These are phyloP conservation scores for Aristolochia contorta DNA, from an alignment of 164 flowering plant genomes.

Conservation along the genomic window DNA sequence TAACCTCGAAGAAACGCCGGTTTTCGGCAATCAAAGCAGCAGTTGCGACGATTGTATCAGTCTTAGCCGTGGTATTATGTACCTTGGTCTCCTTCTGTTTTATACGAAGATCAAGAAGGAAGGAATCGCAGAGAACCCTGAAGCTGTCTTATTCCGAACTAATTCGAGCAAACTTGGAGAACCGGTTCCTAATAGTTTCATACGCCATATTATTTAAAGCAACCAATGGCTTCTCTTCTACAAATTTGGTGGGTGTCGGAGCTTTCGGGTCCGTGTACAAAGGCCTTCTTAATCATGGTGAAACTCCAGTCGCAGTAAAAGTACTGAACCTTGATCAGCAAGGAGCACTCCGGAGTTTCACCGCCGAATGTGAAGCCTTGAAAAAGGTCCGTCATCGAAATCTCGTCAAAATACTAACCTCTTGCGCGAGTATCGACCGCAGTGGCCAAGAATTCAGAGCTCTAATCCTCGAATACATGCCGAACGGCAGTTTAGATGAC, in stretches of 20 bases:
- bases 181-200: slow-evolving; percentile 3
- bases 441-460: no score
- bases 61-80: background rate
- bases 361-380: slow-evolving; percentile 13
- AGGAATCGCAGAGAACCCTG: no score
- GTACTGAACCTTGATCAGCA: slow-evolving; percentile 14
- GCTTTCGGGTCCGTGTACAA: no score
- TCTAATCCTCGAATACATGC: no score
- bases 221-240: no score
- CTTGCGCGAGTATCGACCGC: no score
- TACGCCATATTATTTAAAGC: slow-evolving; percentile 12
- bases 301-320: slow-evolving; percentile 9
- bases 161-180: background rate
- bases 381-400: no score
- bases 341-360: slow-evolving; percentile 17
- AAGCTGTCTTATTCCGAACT: no score
- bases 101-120: no score
- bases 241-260: no score
- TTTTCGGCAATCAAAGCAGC: background rate
- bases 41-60: background rate
- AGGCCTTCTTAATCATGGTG: background rate
- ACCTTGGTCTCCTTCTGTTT: background rate
- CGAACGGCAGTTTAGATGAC: no score
- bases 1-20: background rate
- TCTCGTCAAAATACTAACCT: no score